A percentile compares a stretch with the other conserved stretches of the same genome.
Conservation (phyloP, 148 eudicot species). For the Limonium bicolor region DNA sequence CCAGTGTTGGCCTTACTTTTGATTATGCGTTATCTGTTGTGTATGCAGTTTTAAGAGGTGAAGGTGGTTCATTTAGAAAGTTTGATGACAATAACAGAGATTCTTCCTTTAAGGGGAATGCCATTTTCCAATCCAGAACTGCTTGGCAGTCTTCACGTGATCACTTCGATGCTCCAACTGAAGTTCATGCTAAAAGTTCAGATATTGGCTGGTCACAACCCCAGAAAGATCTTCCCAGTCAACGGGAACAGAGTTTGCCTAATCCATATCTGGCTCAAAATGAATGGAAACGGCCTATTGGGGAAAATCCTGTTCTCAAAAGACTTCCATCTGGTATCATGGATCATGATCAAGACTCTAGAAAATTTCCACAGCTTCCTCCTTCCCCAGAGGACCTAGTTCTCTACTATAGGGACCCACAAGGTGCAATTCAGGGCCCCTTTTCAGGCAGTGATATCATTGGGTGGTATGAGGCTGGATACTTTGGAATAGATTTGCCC, state of each 20-base stretch:
- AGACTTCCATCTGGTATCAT: constrained; percentile 26
- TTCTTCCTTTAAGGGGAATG: constrained; percentile 23
- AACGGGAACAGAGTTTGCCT: constrained; percentile 16
- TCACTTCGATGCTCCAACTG: constrained; percentile 25
- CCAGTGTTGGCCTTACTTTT: too few species aligned
- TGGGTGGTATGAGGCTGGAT: constrained; percentile 97
- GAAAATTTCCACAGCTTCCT: constrained; percentile 26
- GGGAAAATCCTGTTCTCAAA: constrained; percentile 30
- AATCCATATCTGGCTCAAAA: constrained; percentile 23
- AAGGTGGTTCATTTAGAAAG: constrained; percentile 16
- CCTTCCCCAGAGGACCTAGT: constrained; percentile 75
- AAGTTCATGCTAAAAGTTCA: constrained; percentile 17
- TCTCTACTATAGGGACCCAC: constrained; percentile 84
- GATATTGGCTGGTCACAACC: constrained; percentile 37
- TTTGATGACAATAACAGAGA: constrained; percentile 30
- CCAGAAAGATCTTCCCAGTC: constrained; percentile 23
- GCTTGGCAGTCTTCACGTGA: constrained; percentile 34
- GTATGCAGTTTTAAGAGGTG: constrained; percentile 33
- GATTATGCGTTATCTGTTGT: not conserved
- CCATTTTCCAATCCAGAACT: constrained; percentile 22
- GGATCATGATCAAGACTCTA: constrained; percentile 43
- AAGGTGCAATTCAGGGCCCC: constrained; percentile 89
- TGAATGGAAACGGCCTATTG: constrained; percentile 22
- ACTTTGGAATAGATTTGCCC: constrained; percentile 77
- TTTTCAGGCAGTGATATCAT: constrained; percentile 82